phyloP scores from a whole-genome alignment of 164 flowering plant genomes.

The Stephania cephalantha region DNA sequence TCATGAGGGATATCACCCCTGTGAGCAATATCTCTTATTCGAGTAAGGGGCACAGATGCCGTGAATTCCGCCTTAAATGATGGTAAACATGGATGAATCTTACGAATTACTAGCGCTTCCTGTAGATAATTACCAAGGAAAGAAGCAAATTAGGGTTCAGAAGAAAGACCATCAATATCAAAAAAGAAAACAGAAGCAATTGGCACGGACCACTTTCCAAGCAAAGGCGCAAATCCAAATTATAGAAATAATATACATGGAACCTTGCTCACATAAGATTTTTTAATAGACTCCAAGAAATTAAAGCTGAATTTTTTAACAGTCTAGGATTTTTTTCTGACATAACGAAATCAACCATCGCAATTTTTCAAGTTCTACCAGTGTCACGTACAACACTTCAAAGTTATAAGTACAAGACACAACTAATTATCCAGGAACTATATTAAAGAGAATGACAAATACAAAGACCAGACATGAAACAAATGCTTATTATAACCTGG shows the following conservation, averaged over 20 bases:
- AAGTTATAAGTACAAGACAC: neutral
- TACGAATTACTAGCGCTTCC: constrained; percentile 80
- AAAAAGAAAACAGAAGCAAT: neutral
- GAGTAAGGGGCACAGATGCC: constrained; percentile 92
- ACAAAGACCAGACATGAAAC: neutral
- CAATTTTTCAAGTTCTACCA: neutral
- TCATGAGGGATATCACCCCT: constrained; percentile 91
- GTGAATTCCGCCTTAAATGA: constrained; percentile 97
- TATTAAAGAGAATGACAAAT: neutral
- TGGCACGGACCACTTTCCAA: neutral
- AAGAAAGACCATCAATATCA: neutral
- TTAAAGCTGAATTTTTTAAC: too few relatives aligned
- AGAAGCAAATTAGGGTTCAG: neutral
- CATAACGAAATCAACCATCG: too few relatives aligned
- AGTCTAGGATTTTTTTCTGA: too few relatives aligned
- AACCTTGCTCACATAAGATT: neutral
- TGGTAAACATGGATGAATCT: constrained; percentile 90
- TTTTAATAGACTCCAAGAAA: neutral
- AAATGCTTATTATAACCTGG: too few relatives aligned
- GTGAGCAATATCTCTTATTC: constrained; percentile 96
- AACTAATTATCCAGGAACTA: neutral
- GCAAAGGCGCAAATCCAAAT: neutral
- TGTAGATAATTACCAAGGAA: constrained; percentile 24
- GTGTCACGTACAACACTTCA: neutral
- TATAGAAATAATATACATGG: neutral